Base-by-base conservation (phyloP, 495 filamentous ascomycete species). In the Parathielavia hyrcaniae region DNA sequence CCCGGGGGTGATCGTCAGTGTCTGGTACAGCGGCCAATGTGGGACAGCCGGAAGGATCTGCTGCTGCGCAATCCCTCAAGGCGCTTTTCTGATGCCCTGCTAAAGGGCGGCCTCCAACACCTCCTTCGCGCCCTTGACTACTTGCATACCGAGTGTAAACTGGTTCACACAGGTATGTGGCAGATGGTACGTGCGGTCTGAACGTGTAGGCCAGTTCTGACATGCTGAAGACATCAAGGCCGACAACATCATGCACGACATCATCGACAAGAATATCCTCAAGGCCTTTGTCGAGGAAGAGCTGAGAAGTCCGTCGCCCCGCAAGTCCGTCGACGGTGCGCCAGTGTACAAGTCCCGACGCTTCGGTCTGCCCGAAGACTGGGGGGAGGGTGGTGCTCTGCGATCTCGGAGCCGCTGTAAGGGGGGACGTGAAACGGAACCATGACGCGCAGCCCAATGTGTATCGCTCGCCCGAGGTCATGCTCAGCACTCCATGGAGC, bases 401-500 rank as follows among this genome's bases (percentile, higher is more conserved):
- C 63, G 79, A 78, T 62, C 72, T 81, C 55, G 73, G 80, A 32
- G 71, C 74, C 22, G 78, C 75, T 39, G 71, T 70, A 11, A 34
- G 48, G 5, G 69, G 68, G 4, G 64, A 67, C 61, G 6, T n/a
- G 23, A 57, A 61, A 53, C 57, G 66, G 7, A 55, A 20, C 39
- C 64, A 61, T 20, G 58, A 64, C 52, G 54, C 62, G 1, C 67
- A 72, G 62, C 63, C 79, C 0, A 61, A 75, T 48, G 30, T 75
- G n/a, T 79, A 79, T 57, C 57, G 75, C 26, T 67, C 76, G 8
- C 78, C 78, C 0, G 77, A 83, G 58, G 73, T 80, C 2, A 77
- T 81, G 56, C 51, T 81, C 13, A 62, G 69, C 47, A 61, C 66
- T 0, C 57, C 67, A 3, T 80, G 76, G 80, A 66, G 61, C 40